phyloP scores from a whole-genome alignment of 1,284 basidiomycete genomes.

The Lentinula novae-zelandiae region DNA sequence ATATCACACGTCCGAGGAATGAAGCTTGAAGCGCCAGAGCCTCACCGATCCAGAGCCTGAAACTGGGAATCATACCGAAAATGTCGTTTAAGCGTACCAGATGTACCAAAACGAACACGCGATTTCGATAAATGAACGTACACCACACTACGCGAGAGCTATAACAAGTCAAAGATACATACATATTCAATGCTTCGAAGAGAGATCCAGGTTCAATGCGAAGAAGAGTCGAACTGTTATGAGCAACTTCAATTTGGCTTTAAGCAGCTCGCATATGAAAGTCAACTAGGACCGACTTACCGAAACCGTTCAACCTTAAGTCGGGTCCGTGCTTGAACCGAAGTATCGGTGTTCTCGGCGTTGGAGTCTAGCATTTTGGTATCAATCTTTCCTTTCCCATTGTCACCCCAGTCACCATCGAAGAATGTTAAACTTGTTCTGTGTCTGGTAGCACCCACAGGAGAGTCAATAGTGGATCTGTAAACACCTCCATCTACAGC shows the following conservation, averaged over 20 bases:
- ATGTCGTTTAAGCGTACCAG: too few relatives aligned
- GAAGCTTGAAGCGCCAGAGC: not conserved
- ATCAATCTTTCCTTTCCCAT: not conserved
- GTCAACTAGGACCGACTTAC: not conserved
- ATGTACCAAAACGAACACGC: not conserved
- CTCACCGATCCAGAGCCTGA: not conserved
- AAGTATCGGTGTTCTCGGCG: not conserved
- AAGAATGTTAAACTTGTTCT: constrained; percentile 20
- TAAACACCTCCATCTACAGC: not conserved
- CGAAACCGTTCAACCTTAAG: not conserved
- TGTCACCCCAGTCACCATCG: not conserved
- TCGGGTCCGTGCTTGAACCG: not conserved
- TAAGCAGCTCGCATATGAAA: not conserved
- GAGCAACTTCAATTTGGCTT: not conserved
- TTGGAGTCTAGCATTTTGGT: not conserved
- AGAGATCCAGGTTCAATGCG: not conserved
- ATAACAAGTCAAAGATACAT: not conserved
- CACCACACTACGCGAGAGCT: not conserved
- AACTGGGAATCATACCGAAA: not conserved
- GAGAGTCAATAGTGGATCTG: not conserved
- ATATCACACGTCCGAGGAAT: too few relatives aligned
- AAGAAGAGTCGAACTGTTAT: not conserved
- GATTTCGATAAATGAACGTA: not conserved
- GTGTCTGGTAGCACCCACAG: constrained; percentile 1
- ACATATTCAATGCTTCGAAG: not conserved